Base-by-base conservation (phyloP, 768 basidiomycete genomes). In the Mycena vitilis region DNA sequence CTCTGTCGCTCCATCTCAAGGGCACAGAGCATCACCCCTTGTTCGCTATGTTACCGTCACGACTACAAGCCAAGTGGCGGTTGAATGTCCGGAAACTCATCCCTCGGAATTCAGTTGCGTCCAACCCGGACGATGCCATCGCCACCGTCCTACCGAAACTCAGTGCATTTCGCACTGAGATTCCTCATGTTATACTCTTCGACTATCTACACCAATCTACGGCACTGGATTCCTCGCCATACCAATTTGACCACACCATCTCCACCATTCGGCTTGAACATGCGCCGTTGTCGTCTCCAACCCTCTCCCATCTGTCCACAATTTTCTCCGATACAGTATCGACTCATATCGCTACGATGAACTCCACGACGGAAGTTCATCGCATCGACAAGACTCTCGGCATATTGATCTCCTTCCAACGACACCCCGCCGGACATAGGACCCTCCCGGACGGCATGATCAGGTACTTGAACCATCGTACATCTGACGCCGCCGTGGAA, bases 351-450 rank as follows among this genome's bases (percentile, higher is more conserved):
- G 23, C n/a, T 11, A 23, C 48, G 48, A 49, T 36, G 34, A n/a
- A 37, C 20, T 8, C 53, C 20, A 55, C 36, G 4, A 38, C 36
- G 5, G 53, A 55, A 10, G 4, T 55, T 4, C 53, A 55, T 13
- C 53, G 53, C 10, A 55, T 55, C 20, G 53, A 55, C n/a, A 34
- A n/a, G 20, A 38, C 38, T 37, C 53, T 55, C 36, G 53, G 53
- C 53, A 55, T 55, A 8, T 36, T 55, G 30, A 38, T 55, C 18
- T 55, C 53, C 36, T 55, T 55, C 53, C 53, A 38, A 7, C 11
- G 15, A 20, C 36, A 37, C 5, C 20, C 53, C 5, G 8, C 36
- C 2, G 53, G 13, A 30, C 30, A 34, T 10, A 10, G 12, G 15
- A 23, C 22, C 48, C 25, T 49, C n/a, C 22, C 48, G 22, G n/a